A percentile compares a stretch with the other conserved stretches of the same genome.
These are phyloP conservation scores for Lepidium aucheri DNA, from an alignment of 345 rosid genomes.

Conservation along the genomic window DNA sequence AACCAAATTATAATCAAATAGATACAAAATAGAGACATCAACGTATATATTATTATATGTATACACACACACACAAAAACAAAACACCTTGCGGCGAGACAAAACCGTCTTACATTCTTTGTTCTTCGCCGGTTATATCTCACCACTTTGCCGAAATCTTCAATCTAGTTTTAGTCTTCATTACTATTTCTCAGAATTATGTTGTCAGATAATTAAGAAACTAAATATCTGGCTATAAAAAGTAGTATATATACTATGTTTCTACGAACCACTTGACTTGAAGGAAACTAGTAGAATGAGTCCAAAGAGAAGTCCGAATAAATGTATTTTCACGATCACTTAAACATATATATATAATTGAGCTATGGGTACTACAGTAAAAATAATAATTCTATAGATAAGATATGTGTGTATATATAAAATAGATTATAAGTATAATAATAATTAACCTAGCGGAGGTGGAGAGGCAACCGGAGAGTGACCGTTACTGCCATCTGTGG, in stretches of 20 bases:
- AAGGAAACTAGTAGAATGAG: neutral
- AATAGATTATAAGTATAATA: neutral
- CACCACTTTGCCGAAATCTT: neutral
- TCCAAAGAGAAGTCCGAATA: neutral
- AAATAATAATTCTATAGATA: neutral
- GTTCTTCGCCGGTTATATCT: neutral
- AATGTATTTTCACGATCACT: neutral
- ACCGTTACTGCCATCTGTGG: slow-evolving; percentile 5
- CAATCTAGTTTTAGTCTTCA: neutral
- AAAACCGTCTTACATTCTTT: neutral
- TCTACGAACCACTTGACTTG: neutral
- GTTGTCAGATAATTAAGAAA: neutral
- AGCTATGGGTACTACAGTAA: neutral
- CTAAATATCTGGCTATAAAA: neutral
- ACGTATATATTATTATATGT: neutral
- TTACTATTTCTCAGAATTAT: neutral
- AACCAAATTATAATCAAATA: slow-evolving; percentile 8
- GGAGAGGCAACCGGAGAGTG: neutral
- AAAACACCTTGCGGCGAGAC: neutral
- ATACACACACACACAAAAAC: neutral
- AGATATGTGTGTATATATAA: neutral
- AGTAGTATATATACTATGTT: neutral
- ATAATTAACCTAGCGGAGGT: neutral
- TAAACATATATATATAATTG: neutral
- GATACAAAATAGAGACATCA: slow-evolving; percentile 4